These are phyloP conservation scores for Leptographium procerum DNA, from an alignment of 2,329 filamentous ascomycete genomes.

Conservation along the genomic window DNA sequence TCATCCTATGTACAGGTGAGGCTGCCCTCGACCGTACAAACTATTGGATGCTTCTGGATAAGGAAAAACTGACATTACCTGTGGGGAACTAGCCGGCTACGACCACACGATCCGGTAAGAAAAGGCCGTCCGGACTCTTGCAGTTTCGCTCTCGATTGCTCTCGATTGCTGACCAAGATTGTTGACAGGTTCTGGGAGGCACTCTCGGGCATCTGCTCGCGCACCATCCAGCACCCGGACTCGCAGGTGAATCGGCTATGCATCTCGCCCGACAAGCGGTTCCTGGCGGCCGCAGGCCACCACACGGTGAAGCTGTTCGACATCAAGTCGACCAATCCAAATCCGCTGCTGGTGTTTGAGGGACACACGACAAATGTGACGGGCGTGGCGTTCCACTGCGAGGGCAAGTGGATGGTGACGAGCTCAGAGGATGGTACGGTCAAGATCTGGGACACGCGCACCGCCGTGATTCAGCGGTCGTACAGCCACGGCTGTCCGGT, in stretches of 20 bases:
- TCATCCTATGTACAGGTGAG: conserved; percentile 51
- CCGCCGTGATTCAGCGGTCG: conserved; percentile 77
- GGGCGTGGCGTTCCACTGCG: conserved; percentile 93
- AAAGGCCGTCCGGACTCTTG: background rate
- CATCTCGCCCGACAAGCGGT: conserved; percentile 96
- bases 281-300: conserved; percentile 68
- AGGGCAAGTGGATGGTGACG: conserved; percentile 99
- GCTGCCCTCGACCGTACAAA: background rate
- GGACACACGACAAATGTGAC: conserved; percentile 95
- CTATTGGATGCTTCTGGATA: background rate
- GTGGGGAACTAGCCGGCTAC: conserved; percentile 38
- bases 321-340: conserved; percentile 96
- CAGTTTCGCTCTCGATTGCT: background rate
- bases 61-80: background rate
- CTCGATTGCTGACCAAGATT: background rate
- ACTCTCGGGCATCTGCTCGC: conserved; percentile 91
- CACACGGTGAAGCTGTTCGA: conserved; percentile 95
- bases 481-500: conserved; percentile 83
- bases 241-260: conserved; percentile 97
- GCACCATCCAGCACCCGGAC: conserved; percentile 95
- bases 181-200: conserved; percentile 88
- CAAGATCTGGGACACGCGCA: conserved; percentile 92
- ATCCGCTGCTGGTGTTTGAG: conserved; percentile 85
- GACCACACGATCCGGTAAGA: conserved; percentile 50
- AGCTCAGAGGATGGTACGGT: conserved; percentile 93